Percentiles rank a stretch among this genome's conserved stretches.
phyloP scores from a whole-genome alignment of 1,284 basidiomycete genomes.

The Trametes versicolor region DNA sequence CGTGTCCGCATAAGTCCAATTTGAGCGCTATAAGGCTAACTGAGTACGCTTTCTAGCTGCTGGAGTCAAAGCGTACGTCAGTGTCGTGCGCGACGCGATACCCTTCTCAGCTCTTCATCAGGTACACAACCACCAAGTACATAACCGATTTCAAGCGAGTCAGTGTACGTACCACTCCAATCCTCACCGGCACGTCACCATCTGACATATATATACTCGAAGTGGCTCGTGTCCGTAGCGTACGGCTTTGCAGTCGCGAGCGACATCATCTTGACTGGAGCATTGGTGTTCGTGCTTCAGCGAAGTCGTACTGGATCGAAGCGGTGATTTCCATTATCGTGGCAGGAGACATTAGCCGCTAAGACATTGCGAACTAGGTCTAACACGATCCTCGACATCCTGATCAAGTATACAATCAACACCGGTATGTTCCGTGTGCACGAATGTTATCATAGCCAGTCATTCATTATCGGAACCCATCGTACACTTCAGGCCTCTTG shows the following conservation, averaged over 20 bases:
- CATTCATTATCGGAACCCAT: too few relatives aligned
- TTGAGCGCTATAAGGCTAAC: background rate
- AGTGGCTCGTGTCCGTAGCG: conserved; percentile 21
- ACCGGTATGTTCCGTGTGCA: conserved; percentile 16
- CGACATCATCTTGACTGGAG: conserved; percentile 18
- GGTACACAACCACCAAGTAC: background rate
- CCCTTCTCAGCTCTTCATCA: background rate
- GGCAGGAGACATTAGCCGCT: background rate
- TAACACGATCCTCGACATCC: conserved; percentile 9
- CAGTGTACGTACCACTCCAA: background rate
- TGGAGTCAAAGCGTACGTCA: background rate
- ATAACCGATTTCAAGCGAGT: conserved; percentile 7
- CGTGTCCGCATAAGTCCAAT: background rate
- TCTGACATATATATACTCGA: background rate
- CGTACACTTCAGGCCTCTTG: background rate
- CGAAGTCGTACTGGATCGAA: conserved; percentile 16
- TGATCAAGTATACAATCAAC: conserved; percentile 26
- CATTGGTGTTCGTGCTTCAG: conserved; percentile 16
- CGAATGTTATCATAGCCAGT: background rate
- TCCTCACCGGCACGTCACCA: too few relatives aligned
- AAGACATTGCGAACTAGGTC: background rate
- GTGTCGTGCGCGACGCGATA: background rate
- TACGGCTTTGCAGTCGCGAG: conserved; percentile 10
- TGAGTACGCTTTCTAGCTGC: background rate
- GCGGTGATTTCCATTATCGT: conserved; percentile 6